Conservation (phyloP, 306 rosid genomes). For the Fragaria nilgerrensis region DNA sequence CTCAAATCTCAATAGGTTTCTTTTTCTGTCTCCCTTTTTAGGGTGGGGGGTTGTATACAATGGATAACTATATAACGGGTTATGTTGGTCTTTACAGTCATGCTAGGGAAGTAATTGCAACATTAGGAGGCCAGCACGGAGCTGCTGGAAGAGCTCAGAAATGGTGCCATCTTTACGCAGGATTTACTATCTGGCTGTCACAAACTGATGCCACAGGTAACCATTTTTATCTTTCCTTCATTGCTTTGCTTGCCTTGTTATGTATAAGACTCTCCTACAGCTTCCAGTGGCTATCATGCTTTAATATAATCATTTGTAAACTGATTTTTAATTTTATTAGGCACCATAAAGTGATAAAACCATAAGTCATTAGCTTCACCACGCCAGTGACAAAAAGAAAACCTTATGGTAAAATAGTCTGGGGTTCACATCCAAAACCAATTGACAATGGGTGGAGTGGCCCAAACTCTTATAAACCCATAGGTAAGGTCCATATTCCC, state of each 20-base stretch:
- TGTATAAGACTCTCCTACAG: slow-evolving; percentile 9
- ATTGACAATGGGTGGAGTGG: no score
- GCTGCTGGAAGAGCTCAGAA: slow-evolving; percentile 58
- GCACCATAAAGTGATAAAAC: background rate
- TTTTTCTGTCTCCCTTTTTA: background rate
- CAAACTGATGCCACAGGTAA: slow-evolving; percentile 67
- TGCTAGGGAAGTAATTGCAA: slow-evolving; percentile 70
- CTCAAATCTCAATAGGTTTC: slow-evolving; percentile 14
- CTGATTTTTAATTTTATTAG: background rate
- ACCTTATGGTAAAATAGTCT: no score
- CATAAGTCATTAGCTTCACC: background rate
- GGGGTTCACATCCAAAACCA: no score
- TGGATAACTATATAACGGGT: background rate
- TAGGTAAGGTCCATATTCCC: no score
- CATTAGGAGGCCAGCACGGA: slow-evolving; percentile 75
- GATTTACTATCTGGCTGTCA: slow-evolving; percentile 88
- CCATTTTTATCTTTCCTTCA: slow-evolving; percentile 16
- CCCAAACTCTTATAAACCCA: no score
- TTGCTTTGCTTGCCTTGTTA: background rate
- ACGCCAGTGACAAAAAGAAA: background rate
- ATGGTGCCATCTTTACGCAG: slow-evolving; percentile 84
- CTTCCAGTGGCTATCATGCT: background rate
- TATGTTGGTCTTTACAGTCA: slow-evolving; percentile 49
- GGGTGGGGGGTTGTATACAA: slow-evolving; percentile 1
- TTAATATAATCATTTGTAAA: background rate